Base-by-base conservation (phyloP, 1,139 yeast species). In the Eremothecium coryli region DNA sequence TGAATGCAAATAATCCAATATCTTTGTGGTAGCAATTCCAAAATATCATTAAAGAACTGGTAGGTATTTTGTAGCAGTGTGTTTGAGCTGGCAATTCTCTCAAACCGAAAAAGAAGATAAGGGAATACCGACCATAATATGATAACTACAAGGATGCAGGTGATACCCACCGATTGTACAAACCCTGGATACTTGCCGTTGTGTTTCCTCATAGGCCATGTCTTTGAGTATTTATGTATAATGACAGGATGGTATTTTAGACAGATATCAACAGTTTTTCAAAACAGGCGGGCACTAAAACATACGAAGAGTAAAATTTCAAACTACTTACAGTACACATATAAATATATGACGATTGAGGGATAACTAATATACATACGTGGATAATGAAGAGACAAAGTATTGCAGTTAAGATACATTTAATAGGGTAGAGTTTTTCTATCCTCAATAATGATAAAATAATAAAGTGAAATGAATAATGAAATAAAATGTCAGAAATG, bases 101-200 rank as follows among this genome's bases (percentile, higher is more conserved):
- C 18, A 16, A 33, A 16, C 22, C 16, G n/a, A 7, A 6, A 4
- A n/a, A 25, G 28, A 4, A 16, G 32, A 13, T 40, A 36, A 11
- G 54, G 54, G 12, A 49, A 23, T 2, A 49, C 18, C 12, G 54
- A 43, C 52, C 54, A 49, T 16, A 41, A 24, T 12, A 45, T 30
- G 17, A 43, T 38, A 26, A 45, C 38, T 9, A 44, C 20, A 10
- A 52, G 40, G 1, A 43, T 35, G 3, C 40, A 33, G 4, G 56
- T 48, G 4, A 41, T 39, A 3, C 45, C 39, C 10, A 49, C 40
- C 33, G 48, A 52, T 25, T 46, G 49, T 8, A 49, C 44, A 36
- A 52, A 52, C 36, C 53, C 49, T 27, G 43, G 47, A 36, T 52
- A 51, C 34, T 49, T 52, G 37, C 46, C 36, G 23, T 37, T 56